Evolutionary conservation across 257 asterid genomes (phyloP).

Genomic region (Anisodus acutangulus): DNA sequence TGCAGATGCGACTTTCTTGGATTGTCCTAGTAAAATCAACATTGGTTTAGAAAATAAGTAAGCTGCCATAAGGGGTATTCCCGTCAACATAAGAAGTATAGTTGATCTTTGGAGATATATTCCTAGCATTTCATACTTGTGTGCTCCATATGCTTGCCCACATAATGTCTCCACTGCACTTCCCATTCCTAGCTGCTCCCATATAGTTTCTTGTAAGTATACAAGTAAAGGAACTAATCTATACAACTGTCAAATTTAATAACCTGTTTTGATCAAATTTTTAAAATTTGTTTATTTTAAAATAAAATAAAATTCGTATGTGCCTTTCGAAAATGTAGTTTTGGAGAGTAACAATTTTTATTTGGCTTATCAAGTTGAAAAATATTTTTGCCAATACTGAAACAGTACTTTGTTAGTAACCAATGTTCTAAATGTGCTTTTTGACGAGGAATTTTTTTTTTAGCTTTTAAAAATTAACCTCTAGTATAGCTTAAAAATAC

Average conservation of each 20-base stretch:
- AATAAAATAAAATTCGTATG: no score
- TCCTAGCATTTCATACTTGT: constrained; percentile 31
- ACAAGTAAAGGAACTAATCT: background rate
- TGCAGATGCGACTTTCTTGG: constrained; percentile 24
- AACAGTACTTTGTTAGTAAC: no score
- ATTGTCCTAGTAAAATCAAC: constrained; percentile 29
- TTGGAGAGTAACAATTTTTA: no score
- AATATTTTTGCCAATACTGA: no score
- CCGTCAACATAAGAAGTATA: constrained; percentile 27
- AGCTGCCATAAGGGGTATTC: constrained; percentile 17
- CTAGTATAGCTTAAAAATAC: no score
- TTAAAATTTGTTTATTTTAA: no score
- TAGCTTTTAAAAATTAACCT: no score
- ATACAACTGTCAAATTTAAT: background rate
- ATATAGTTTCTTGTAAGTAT: background rate
- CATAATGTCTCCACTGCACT: constrained; percentile 34
- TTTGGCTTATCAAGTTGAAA: no score
- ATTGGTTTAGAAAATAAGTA: constrained; percentile 28
- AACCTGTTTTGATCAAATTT: no score
- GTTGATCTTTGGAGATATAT: constrained; percentile 34
- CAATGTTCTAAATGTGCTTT: no score
- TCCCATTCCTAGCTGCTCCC: constrained; percentile 33
- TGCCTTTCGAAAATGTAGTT: no score
- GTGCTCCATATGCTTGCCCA: constrained; percentile 27
- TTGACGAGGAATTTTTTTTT: no score